Evolutionary conservation across 2,329 filamentous ascomycete genomes (phyloP), one percentile per base, ranked within the genome.

Genomic region (Botrytis fabae): DNA sequence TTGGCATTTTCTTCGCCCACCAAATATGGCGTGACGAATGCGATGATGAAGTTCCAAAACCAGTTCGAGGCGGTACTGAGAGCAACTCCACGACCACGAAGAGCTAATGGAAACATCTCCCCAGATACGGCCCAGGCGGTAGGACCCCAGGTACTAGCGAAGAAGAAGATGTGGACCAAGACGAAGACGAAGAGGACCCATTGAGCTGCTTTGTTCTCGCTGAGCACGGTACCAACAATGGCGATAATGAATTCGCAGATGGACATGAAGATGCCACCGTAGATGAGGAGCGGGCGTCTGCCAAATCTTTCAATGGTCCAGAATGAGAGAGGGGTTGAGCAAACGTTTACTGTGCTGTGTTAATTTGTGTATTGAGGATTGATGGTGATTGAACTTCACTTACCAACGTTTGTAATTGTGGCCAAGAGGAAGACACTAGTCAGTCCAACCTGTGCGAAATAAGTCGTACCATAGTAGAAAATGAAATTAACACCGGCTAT

Each of bases 401-500:
- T 40, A 69, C 64, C 64, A 40, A 70, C 35, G 38, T 73, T 73
- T 42, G 66, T 95, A 85, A 96, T 93, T 83, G 95, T 95, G 94
- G 84, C 95, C 92, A 86, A 93, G 92, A 94, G 80, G 75, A 92
- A 81, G 90, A 84, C 92, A 89, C 84, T 92, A 88, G 90, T 77
- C 90, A 92, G 63, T 68, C 75, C 74, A 88, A 96, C 95, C 74
- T 92, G 89, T 54, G 91, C 84, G 84, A 97, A 92, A 89, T 97
- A 96, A 94, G 88, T 97, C 94, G 93, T 94, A 48, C 92, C 93
- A 85, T 91, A 93, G 85, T 93, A 93, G 86, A 94, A 95, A 85
- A 96, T 93, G 84, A 95, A 97, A 87, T 97, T 97, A 84, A 97
- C 92, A 85, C 94, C 93, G 93, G 81, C 75, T 92, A 88, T 64